Percentiles rank a stretch among this genome's conserved stretches.
These are phyloP conservation scores for Thalassiosira exigua DNA, from an alignment of 352 stramenopile species.

Conservation along the genomic window DNA sequence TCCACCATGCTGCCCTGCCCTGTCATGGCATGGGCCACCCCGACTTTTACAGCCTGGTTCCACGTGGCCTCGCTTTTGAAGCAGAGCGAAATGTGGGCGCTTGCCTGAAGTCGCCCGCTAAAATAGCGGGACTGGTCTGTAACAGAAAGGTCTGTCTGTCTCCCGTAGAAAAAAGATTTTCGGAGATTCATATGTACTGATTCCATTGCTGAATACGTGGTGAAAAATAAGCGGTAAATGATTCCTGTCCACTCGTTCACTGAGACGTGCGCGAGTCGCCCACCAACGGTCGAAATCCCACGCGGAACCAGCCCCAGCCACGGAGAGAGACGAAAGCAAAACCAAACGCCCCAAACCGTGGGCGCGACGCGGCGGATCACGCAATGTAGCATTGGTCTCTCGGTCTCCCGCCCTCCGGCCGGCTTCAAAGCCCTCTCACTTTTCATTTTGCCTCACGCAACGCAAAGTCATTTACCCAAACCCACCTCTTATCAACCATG, in stretches of 20 bases:
- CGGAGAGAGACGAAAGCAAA: background rate
- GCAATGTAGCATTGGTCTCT: background rate
- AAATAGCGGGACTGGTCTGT: background rate
- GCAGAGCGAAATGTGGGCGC: too few species aligned
- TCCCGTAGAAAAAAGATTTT: background rate
- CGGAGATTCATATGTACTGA: background rate
- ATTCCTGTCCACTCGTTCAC: background rate
- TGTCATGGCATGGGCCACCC: too few species aligned
- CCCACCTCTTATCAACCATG: slow-evolving; percentile 29
- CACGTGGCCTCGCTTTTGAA: too few species aligned
- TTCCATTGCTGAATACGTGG: background rate
- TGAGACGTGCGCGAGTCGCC: background rate
- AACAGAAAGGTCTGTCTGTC: background rate
- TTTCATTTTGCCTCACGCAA: slow-evolving; percentile 11
- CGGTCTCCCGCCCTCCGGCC: background rate
- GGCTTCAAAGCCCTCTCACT: background rate
- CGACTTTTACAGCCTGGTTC: too few species aligned
- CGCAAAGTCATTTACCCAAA: slow-evolving; percentile 11
- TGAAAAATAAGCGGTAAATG: background rate
- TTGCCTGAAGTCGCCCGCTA: too few species aligned
- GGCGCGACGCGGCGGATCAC: background rate
- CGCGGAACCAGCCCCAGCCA: background rate
- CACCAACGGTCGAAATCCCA: background rate
- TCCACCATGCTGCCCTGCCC: too few species aligned
- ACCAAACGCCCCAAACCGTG: background rate